These are phyloP conservation scores for Mortierella sp. DNA, from an alignment of 371 early-diverging fungal genomes.

Conservation along the genomic window DNA sequence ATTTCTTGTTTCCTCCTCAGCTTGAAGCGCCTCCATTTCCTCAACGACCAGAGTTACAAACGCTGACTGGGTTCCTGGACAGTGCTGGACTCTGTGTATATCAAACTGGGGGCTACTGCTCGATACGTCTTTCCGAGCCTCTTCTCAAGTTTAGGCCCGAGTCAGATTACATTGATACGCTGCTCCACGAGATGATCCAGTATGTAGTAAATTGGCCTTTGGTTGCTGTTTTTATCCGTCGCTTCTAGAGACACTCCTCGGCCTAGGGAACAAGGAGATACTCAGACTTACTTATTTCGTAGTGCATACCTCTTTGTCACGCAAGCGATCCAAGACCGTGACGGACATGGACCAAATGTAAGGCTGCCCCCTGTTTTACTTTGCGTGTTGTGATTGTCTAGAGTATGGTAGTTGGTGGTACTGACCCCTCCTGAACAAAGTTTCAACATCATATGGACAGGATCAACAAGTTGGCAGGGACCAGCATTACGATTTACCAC, in stretches of 20 bases:
- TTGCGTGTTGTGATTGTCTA: no score
- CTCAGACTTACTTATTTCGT: conserved; percentile 5
- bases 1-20: neutral
- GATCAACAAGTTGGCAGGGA: conserved; percentile 62
- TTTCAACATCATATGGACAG: conserved; percentile 58
- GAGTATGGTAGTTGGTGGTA: no score
- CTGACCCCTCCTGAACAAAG: neutral
- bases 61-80: neutral
- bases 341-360: conserved; percentile 59
- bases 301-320: conserved; percentile 71
- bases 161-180: conserved; percentile 63
- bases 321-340: conserved; percentile 56
- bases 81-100: conserved; percentile 63
- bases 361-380: conserved; percentile 22
- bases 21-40: neutral
- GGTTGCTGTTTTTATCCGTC: neutral
- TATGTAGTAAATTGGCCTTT: conserved; percentile 20
- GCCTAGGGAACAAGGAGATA: neutral
- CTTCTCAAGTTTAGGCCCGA: conserved; percentile 72
- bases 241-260: no score
- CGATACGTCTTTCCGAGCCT: conserved; percentile 70
- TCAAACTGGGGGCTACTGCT: conserved; percentile 54
- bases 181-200: conserved; percentile 62
- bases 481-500: conserved; percentile 72
- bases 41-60: neutral